Evolutionary conservation across 129 eudicot species (phyloP).

Genomic region (Lactuca sativa): DNA sequence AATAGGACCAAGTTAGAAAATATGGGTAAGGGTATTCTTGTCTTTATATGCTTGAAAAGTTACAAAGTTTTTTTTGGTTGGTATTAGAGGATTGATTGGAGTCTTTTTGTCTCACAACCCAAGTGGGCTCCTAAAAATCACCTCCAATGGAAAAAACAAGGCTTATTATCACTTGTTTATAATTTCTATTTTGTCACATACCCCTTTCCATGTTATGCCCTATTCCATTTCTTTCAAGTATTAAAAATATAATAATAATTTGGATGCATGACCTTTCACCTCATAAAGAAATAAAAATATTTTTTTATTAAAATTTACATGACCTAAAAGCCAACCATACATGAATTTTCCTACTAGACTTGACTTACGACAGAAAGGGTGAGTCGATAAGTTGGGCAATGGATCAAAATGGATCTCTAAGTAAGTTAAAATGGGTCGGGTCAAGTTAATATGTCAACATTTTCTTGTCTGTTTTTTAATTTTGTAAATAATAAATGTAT

Average conservation of each 20-base stretch:
- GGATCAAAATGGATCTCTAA: no score
- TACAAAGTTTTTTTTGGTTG: slow-evolving; percentile 19
- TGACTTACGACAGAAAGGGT: no score
- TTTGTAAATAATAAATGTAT: no score
- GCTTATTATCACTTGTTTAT: background rate
- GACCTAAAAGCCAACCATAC: no score
- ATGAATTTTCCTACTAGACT: no score
- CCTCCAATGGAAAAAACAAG: slow-evolving; percentile 15
- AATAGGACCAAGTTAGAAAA: slow-evolving; percentile 1
- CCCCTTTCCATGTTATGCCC: background rate
- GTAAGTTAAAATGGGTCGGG: no score
- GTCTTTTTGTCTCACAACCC: slow-evolving; percentile 31
- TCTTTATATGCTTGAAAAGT: slow-evolving; percentile 25
- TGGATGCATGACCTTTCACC: background rate
- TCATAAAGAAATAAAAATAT: background rate
- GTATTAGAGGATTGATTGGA: slow-evolving; percentile 25
- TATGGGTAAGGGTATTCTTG: slow-evolving; percentile 31
- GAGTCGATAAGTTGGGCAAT: no score
- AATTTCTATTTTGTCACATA: slow-evolving; percentile 8
- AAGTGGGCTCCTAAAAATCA: slow-evolving; percentile 32
- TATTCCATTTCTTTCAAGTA: background rate
- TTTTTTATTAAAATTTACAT: no score
- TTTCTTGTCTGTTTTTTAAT: no score
- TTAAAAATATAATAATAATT: background rate
- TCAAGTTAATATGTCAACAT: no score